These are phyloP conservation scores for Phycomyces blakesleeanus DNA, from an alignment of 192 early-diverging fungal species.

Conservation along the genomic window DNA sequence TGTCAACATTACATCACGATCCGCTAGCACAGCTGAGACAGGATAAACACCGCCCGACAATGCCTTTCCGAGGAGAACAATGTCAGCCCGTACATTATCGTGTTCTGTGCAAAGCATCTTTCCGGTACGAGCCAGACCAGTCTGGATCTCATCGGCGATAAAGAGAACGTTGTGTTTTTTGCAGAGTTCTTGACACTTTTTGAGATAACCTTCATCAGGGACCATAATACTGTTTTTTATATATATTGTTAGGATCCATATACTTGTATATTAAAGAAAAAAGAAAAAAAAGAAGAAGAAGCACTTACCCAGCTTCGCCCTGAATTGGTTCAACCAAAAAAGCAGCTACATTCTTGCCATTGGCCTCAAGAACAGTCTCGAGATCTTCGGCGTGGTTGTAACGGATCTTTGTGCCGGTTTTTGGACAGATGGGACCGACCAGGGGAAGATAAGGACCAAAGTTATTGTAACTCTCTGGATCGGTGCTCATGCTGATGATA, in stretches of 20 bases:
- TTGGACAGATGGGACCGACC: constrained; percentile 78
- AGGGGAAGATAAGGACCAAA: constrained; percentile 96
- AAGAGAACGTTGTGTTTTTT: constrained; percentile 96
- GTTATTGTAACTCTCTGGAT: constrained; percentile 73
- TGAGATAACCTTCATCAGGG: constrained; percentile 90
- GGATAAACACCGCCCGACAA: constrained; percentile 96
- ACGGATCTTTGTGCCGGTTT: constrained; percentile 62
- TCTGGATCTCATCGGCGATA: constrained; percentile 98
- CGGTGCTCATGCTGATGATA: constrained; percentile 93
- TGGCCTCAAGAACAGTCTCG: constrained; percentile 77
- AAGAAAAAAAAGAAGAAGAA: too few relatives aligned
- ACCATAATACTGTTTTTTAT: constrained; percentile 87
- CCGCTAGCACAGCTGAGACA: constrained; percentile 88
- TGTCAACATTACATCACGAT: constrained; percentile 74
- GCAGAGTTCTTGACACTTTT: constrained; percentile 85
- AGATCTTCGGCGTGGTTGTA: constrained; percentile 89
- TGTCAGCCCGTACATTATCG: constrained; percentile 88
- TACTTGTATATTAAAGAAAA: too few relatives aligned
- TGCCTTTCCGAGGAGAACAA: constrained; percentile 97
- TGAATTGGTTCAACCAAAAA: constrained; percentile 99
- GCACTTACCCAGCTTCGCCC: constrained; percentile 89
- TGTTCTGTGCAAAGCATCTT: constrained; percentile 93
- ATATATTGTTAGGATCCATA: too few relatives aligned
- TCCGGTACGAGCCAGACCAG: constrained; percentile 91
- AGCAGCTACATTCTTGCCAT: constrained; percentile 81